Evolutionary conservation across 352 stramenopile genomes (phyloP), one percentile per base, ranked within the genome.

Genomic region (Globisporangium barbulae): DNA sequence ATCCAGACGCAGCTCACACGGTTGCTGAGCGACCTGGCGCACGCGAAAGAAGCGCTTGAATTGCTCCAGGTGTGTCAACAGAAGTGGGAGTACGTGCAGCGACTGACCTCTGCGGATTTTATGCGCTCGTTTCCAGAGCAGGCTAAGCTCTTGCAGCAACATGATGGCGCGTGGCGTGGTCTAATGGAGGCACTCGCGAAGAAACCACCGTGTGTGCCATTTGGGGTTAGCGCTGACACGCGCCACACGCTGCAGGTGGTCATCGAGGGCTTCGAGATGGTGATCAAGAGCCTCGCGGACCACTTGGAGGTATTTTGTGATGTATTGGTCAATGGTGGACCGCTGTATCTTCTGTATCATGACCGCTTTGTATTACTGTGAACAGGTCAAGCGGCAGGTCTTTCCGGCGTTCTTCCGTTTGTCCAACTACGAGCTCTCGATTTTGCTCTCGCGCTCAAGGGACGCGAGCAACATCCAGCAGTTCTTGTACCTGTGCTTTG

Each of bases 41-140:
- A 74, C 4, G 78, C 81, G 0, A 89, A 86, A 31, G 73, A 84
- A 21, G 75, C 76, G 0, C 63, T 89, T 13, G 76, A 87, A 30
- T 49, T 90, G 2, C 68, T 93, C 3, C 65, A 83, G 15, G 58
- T 79, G 1, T 90, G 78, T 44, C 79, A 91, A 19, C 71, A 79
- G 13, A 83, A 90, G 60, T 89, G 84, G 80, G 78, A 90, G 28
- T 73, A 87, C 50, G 79, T 86, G 0, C 82, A 93, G 58, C 73
- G 69, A 5, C 63, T 93, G 8, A 53, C 86, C 5, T 89, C 84
- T 3, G 70, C 68, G 2, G 84, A 93, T 22, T 93, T 90, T 54
- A 47, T 78, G 1, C 76, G 84, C 10, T 67, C 68, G 0, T 90
- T 89, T 48, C 79, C 82, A 5, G 84, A 91, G 0, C 75, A 86